Evolutionary conservation across 176 grass and related monocot species (phyloP).

Genomic region (Avena sativa): DNA sequence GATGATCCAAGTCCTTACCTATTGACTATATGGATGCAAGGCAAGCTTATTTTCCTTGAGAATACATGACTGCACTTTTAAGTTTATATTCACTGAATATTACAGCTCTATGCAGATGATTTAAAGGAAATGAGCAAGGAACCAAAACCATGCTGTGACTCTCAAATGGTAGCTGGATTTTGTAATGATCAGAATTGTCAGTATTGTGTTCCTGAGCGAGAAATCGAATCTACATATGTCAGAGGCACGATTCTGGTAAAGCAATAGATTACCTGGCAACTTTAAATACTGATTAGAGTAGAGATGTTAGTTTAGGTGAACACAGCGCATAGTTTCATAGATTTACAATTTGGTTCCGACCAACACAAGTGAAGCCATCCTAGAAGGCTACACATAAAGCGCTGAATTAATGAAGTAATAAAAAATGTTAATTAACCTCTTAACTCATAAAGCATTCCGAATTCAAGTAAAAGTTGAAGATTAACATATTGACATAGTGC

Average conservation of each 20-base stretch:
- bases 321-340: not conserved
- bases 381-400: conserved; percentile 28
- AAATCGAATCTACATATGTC: conserved; percentile 74
- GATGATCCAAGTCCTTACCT: conserved; percentile 90
- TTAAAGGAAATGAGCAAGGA: conserved; percentile 57
- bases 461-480: conserved; percentile 24
- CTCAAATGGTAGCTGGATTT: conserved; percentile 47
- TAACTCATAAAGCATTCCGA: not conserved
- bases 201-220: conserved; percentile 49
- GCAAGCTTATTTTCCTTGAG: conserved; percentile 47
- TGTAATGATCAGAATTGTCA: conserved; percentile 61
- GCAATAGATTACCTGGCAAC: conserved; percentile 40
- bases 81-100: conserved; percentile 25
- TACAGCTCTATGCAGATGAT: conserved; percentile 55
- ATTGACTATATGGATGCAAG: conserved; percentile 76
- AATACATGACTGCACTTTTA: conserved; percentile 12
- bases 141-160: conserved; percentile 47
- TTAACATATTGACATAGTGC: not conserved
- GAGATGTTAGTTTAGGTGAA: conserved; percentile 27
- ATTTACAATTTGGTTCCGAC: not conserved
- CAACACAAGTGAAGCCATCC: not conserved
- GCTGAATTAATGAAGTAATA: conserved; percentile 21
- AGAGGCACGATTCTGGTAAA: conserved; percentile 87
- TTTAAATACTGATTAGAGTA: conserved; percentile 33
- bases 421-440: conserved; percentile 19